Percentiles rank a stretch among this genome's conserved stretches.
Conservation (phyloP, 2,329 filamentous ascomycete species). For the Apiospora rasikravindrae region DNA sequence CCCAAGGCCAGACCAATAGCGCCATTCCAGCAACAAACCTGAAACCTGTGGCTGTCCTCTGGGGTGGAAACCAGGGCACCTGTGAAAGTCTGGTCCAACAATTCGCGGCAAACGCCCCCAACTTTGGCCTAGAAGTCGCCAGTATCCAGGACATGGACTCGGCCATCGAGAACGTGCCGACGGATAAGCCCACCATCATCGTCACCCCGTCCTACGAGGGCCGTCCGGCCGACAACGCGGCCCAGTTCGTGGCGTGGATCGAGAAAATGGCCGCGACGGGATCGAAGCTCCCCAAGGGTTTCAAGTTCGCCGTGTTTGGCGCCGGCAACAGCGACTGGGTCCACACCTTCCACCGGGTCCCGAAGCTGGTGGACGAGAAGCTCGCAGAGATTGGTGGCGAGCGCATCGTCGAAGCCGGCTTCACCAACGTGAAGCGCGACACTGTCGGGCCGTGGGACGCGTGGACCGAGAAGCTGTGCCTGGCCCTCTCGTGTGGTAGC, state of each 20-base stretch:
- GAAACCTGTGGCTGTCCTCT: no score
- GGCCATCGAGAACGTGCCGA: conserved; percentile 54
- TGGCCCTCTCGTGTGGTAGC: no score
- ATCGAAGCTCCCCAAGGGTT: no score
- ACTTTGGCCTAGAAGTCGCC: conserved; percentile 37
- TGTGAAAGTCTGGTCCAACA: no score
- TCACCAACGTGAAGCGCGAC: no score
- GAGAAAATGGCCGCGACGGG: conserved; percentile 30
- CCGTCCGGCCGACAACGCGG: conserved; percentile 61
- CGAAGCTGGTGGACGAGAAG: conserved; percentile 61
- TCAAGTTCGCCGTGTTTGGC: conserved; percentile 53
- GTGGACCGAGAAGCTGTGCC: no score
- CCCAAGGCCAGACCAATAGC: no score
- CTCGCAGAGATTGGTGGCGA: conserved; percentile 38
- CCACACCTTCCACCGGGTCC: conserved; percentile 62
- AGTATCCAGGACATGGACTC: conserved; percentile 48
- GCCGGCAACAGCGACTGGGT: conserved; percentile 56
- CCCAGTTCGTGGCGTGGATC: conserved; percentile 60
- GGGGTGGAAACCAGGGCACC: no score
- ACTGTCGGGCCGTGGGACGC: no score
- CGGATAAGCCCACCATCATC: conserved; percentile 55
- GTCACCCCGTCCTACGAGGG: conserved; percentile 64
- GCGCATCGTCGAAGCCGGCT: no score
- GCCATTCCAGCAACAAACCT: no score
- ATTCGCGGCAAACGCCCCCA: no score